Conservation (phyloP, 306 rosid species). For the Begonia masoniana region DNA sequence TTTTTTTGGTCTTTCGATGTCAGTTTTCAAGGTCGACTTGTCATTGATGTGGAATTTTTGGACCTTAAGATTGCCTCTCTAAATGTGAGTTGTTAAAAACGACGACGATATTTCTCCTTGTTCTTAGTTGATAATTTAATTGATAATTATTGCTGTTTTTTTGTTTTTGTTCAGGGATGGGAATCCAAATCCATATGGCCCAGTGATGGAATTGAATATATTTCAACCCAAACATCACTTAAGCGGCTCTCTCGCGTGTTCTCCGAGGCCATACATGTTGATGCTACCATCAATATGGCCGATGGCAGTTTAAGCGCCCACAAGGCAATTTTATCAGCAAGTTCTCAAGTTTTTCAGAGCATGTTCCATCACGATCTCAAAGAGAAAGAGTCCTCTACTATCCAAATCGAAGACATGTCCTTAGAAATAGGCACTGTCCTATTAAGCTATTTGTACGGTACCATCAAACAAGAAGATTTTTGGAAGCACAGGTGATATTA, state of each 20-base stretch:
- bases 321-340: constrained; percentile 71
- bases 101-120: too few species aligned
- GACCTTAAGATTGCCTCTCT: too few species aligned
- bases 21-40: too few species aligned
- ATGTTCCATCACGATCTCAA: constrained; percentile 74
- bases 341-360: constrained; percentile 78
- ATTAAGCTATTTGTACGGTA: constrained; percentile 61
- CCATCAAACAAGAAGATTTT: constrained; percentile 64
- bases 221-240: constrained; percentile 43
- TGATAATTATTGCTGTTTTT: too few species aligned
- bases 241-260: constrained; percentile 73
- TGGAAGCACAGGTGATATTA: constrained; percentile 30
- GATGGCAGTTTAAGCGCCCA: constrained; percentile 70
- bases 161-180: constrained; percentile 30
- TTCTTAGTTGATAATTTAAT: too few species aligned
- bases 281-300: constrained; percentile 47
- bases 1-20: too few species aligned
- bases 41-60: too few species aligned
- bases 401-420: constrained; percentile 70
- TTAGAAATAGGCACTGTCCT: constrained; percentile 53
- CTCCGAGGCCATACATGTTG: constrained; percentile 56
- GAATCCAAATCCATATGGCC: constrained; percentile 67
- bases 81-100: too few species aligned
- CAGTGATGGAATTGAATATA: constrained; percentile 33
- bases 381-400: constrained; percentile 67